These are phyloP conservation scores for Ustilago trichophora DNA, from an alignment of 1,284 basidiomycete genomes.

Conservation along the genomic window DNA sequence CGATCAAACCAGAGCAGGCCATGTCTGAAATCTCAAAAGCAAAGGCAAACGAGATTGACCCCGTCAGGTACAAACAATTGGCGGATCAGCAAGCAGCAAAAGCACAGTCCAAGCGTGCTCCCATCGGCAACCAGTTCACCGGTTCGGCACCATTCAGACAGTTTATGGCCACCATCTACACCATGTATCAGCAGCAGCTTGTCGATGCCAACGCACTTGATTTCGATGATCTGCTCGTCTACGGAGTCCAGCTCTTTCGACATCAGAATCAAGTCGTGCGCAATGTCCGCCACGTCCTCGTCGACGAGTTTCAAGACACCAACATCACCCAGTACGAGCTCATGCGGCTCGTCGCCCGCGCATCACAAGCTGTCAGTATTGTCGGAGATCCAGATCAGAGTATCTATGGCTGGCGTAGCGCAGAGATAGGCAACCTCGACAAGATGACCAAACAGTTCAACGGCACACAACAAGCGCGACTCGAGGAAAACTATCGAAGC, in stretches of 20 bases:
- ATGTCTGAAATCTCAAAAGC: constrained; percentile 79
- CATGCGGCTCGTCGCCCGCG: constrained; percentile 71
- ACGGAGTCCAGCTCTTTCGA: constrained; percentile 74
- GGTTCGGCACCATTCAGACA: constrained; percentile 25
- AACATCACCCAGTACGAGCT: constrained; percentile 86
- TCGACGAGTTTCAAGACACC: constrained; percentile 93
- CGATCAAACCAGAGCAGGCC: constrained; percentile 74
- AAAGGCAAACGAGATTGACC: constrained; percentile 75
- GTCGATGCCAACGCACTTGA: constrained; percentile 78
- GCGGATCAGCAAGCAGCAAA: constrained; percentile 30
- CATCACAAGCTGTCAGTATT: constrained; percentile 72
- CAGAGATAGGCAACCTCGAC: constrained; percentile 67
- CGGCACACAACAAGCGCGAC: constrained; percentile 72
- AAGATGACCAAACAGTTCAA: constrained; percentile 57
- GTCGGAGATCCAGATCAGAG: constrained; percentile 94
- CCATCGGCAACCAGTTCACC: constrained; percentile 17
- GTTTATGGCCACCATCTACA: constrained; percentile 70
- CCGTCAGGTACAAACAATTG: constrained; percentile 17
- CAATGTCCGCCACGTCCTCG: constrained; percentile 81
- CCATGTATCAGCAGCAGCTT: constrained; percentile 76
- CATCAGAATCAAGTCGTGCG: constrained; percentile 71
- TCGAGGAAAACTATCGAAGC: constrained; percentile 89
- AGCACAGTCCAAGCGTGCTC: constrained; percentile 5
- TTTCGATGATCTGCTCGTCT: constrained; percentile 86
- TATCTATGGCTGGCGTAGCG: constrained; percentile 89